Evolutionary conservation across 495 filamentous ascomycete species (phyloP), one percentile per base, ranked within the genome.

Genomic region (Apodospora peruviana): DNA sequence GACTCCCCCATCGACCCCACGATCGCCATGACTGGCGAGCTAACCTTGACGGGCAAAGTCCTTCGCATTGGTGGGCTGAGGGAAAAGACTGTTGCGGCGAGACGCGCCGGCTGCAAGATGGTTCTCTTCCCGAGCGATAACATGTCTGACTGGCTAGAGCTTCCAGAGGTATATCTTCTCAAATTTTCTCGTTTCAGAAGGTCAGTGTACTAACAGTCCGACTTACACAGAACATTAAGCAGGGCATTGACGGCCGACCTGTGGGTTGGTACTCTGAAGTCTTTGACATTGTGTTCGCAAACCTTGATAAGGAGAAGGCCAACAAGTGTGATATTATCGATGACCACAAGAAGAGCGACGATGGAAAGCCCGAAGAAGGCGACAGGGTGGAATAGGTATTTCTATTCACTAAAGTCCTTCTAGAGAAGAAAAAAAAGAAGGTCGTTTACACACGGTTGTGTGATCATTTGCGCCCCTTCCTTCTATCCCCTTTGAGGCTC

Each of bases 1-100:
- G 82, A 94, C 47, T 75, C 79, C 50, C 76, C 83, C 21, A 72
- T 99, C 34, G 80, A 91, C 60, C 86, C 89, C 2, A 88, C 88
- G 21, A 83, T 97, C 60, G 91, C 94, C 41, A 99, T 99, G 94
- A 99, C 94, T 18, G 94, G 94, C 55, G 94, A 99, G 71, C 70
- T 99, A 55, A 99, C 94, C 0, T 87, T 99, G 43, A 99, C 94
- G 18, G 94, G 94, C 23, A 97, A 97, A 69, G 91, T 99, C 5
- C 72, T 99, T 46, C 79, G 94, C 58, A 99, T 99, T 71, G 94
- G 94, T 21, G 94, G 94, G 0, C 70, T 99, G 58, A 77, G 94
- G 47, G 94, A 99, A 78, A 99, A 99, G 82, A 95, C 93, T n/a
- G 93, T 99, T 43, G 94, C 94, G 41, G 94, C 94, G 42, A 79